Evolutionary conservation across 768 basidiomycete genomes (phyloP), one percentile per base, ranked within the genome.

Genomic region (Lactifluus echinatus): DNA sequence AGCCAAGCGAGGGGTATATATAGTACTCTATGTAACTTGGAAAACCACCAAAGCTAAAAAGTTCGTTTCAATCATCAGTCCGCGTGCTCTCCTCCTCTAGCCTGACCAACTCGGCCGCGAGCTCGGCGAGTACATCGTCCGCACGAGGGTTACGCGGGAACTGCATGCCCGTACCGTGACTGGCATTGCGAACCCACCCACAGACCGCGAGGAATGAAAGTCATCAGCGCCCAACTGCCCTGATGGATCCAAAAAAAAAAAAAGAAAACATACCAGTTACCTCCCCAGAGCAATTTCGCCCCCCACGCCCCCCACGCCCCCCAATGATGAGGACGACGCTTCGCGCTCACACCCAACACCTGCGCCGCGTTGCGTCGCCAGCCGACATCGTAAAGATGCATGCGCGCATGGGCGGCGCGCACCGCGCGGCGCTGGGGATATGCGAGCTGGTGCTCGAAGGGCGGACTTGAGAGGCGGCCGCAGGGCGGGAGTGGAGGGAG

Each of bases 341-440:
- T 52, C n/a, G n/a, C n/a, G n/a, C n/a, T 44, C 5, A 45, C 11
- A 2, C 57, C 87, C 57, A 89, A 76, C 2, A 82, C 81, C 66
- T 88, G 84, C 17, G 66, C 71, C 78, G 84, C 83, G 61, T 93
- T 93, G 60, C 70, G 75, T 46, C 76, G 73, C 80, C 82, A 86
- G 11, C 90, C 89, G 5, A 93, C 61, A 65, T 91, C 81, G 64
- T 91, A 93, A 21, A 87, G 45, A 12, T 76, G 76, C 28, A 90
- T 76, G 31, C 74, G 66, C 2, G 76, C 69, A 59, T 88, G 84
- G 12, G 85, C 85, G 24, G 79, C 75, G 59, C 75, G 79, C 0
- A 92, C 84, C 1, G 85, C 73, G 43, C 75, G 70, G 36, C 89
- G 78, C 67, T 93, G 89, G 3, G 67, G 63, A 56, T 74, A 79